A percentile compares a stretch with the other conserved stretches of the same genome.
phyloP scores from a whole-genome alignment of 805 yeast genomes.

The Wickerhamomyces xylosicus region DNA sequence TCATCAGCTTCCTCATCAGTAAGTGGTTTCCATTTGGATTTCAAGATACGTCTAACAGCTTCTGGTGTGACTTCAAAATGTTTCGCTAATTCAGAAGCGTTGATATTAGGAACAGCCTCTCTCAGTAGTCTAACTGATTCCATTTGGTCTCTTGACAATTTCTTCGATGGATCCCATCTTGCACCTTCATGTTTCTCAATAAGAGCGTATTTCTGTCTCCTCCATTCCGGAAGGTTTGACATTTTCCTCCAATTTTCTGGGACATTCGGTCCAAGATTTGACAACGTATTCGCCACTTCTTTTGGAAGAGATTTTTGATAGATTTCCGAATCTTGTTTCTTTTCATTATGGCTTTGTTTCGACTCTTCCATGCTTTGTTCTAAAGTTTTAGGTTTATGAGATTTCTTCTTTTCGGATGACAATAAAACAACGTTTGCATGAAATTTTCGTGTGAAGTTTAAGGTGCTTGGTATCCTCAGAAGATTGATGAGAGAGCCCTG shows the following conservation, averaged over 20 bases:
- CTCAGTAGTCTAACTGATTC: constrained; percentile 50
- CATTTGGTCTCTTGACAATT: constrained; percentile 60
- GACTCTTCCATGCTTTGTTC: constrained; percentile 1
- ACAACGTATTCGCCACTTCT: constrained; percentile 9
- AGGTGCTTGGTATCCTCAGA: too few relatives aligned
- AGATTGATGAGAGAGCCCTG: neutral
- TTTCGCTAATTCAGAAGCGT: constrained; percentile 47
- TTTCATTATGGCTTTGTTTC: neutral
- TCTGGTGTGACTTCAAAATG: constrained; percentile 71
- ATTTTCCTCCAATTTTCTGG: constrained; percentile 38
- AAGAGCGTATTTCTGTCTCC: constrained; percentile 54
- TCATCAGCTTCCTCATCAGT: constrained; percentile 38
- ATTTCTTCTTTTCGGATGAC: constrained; percentile 3
- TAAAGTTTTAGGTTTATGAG: constrained; percentile 4
- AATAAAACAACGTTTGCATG: too few relatives aligned
- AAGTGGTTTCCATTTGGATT: constrained; percentile 64
- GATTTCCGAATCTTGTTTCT: neutral
- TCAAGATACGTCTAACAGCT: constrained; percentile 68
- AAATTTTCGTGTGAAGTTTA: too few relatives aligned
- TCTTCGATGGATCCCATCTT: constrained; percentile 59
- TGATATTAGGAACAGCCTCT: constrained; percentile 46
- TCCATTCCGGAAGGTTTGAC: constrained; percentile 51
- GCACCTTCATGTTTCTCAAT: constrained; percentile 47
- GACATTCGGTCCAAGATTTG: constrained; percentile 18
- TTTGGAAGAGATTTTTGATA: constrained; percentile 3